phyloP scores from a whole-genome alignment of 2,329 filamentous ascomycete species.

The Clarireedia sp. region DNA sequence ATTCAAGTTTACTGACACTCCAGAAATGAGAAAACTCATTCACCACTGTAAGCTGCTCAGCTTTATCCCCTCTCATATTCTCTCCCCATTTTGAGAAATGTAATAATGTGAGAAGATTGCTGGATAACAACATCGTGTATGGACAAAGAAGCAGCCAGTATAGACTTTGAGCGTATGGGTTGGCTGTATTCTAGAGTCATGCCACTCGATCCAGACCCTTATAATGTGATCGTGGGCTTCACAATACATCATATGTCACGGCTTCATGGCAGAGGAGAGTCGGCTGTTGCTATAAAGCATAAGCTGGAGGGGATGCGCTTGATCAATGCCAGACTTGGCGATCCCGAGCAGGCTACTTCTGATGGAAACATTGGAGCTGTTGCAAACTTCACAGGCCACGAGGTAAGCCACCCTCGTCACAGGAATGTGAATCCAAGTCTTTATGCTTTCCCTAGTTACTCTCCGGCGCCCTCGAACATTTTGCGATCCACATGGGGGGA shows the following conservation, averaged over 20 bases:
- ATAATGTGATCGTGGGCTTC: neutral
- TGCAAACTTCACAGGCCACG: neutral
- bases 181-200: slow-evolving; percentile 1
- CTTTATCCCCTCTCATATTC: neutral
- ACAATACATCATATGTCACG: neutral
- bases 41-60: neutral
- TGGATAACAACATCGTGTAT: neutral
- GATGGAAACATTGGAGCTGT: neutral
- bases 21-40: neutral
- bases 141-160: neutral
- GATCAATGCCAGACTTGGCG: neutral
- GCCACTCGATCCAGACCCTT: neutral
- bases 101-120: neutral
- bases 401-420: neutral
- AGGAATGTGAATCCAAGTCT: neutral
- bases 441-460: neutral
- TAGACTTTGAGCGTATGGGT: neutral
- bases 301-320: neutral
- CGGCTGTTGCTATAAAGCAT: neutral
- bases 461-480: neutral
- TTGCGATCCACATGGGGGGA: neutral
- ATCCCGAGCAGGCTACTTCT: neutral
- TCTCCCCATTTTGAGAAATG: neutral
- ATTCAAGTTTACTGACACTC: neutral
- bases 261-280: neutral